Base-by-base conservation (phyloP, 768 basidiomycete genomes). In the Saitozyma podzolica region DNA sequence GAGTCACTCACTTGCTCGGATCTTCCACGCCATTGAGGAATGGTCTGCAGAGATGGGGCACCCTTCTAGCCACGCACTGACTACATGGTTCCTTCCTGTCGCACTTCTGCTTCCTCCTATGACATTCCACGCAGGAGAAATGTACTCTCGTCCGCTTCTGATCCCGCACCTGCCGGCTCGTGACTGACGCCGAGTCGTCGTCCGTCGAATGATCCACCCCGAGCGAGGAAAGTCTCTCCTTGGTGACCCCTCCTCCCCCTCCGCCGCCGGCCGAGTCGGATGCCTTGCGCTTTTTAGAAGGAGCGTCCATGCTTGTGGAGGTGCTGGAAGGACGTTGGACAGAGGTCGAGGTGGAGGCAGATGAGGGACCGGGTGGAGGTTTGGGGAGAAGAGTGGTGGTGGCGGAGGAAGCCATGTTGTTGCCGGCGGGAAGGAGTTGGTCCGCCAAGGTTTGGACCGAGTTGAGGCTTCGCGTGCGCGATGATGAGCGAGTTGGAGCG, bases 21-120 rank as follows among this genome's bases (percentile, higher is more conserved):
- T 78, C 79, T 52, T 80, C 77, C 6, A 71, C 74, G 6, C 78
- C 78, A 61, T 78, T 79, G 43, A 80, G 61, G 64, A 80, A 80
- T 8, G 78, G 78, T 56, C 80, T 54, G 58, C 80, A 80, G 3
- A 80, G 73, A 63, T 80, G 78, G 0, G 80, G 80, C 0, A 80
- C 80, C 49, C 76, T 72, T 20, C 80, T 65, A 6, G 76, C 77
- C 13, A 80, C 75, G 61, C 80, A 79, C 56, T 80, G 77, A 9
- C 72, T 72, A 56, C 75, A 79, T 3, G 78, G 78, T 59, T 79
- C 67, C 59, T 73, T 70, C 47, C 73, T 56, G 61, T 73, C 73
- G 54, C 75, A 78, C 64, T 78, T 78, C 65, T 78, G 77, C 62
- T 78, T 78, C 29, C 77, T 54, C 11, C 77, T 61, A 42, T 74